Evolutionary conservation across 202 grass and related monocot species (phyloP).

Genomic region (Saccharum hybrid): DNA sequence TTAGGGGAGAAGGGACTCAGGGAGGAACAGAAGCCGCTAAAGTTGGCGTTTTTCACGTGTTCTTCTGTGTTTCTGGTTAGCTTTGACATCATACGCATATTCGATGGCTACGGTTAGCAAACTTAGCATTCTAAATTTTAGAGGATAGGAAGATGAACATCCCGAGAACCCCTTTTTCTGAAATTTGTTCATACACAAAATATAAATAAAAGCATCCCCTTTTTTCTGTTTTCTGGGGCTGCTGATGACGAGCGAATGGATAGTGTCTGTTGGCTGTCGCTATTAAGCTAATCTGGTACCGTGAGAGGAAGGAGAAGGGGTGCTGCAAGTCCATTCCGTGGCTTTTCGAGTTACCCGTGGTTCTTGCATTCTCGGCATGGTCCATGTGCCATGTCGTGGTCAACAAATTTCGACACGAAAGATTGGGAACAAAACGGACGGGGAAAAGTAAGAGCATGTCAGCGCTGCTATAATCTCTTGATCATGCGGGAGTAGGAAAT

Average conservation of each 20-base stretch:
- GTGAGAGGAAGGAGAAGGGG: not conserved
- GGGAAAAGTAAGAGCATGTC: not conserved
- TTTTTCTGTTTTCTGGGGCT: constrained; percentile 25
- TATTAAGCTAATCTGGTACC: constrained; percentile 22
- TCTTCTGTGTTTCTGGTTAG: constrained; percentile 5
- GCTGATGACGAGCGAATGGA: not conserved
- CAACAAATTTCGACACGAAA: constrained; percentile 9
- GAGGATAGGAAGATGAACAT: not conserved
- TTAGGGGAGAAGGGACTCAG: not conserved
- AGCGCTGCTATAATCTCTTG: not conserved
- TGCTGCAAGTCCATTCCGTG: not conserved
- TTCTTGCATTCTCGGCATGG: constrained; percentile 22
- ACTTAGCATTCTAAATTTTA: not conserved
- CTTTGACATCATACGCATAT: not conserved
- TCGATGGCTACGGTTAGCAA: not conserved
- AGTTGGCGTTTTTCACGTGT: not conserved
- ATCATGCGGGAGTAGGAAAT: not conserved
- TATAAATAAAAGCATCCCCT: not conserved
- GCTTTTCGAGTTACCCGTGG: not conserved
- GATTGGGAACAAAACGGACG: constrained; percentile 12
- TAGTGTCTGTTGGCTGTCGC: constrained; percentile 9
- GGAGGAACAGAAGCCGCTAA: not conserved
- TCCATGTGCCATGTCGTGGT: not conserved
- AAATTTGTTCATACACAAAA: not conserved
- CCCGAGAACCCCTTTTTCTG: constrained; percentile 10